Evolutionary conservation across 192 early-diverging fungal genomes (phyloP), one percentile per base, ranked within the genome.

Genomic region (Neocallimastix lanati): DNA sequence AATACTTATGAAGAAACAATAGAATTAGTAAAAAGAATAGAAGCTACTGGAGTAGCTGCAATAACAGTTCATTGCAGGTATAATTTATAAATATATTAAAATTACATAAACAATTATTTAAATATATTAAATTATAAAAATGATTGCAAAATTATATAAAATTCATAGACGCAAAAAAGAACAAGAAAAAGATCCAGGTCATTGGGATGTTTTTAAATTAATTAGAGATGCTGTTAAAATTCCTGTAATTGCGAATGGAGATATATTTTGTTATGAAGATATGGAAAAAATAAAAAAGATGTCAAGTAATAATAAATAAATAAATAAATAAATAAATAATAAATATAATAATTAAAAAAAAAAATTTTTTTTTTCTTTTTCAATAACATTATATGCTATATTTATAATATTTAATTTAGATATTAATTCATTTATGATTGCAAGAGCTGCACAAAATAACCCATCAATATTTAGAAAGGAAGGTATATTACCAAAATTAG

Each of bases 171-270:
- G 92, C 35, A 84, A 85, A 76, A 84, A 93, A 79, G 93, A 95
- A 88, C 82, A 93, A 50, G 93, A 96, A n/a, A 81, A 84, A 12
- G 87, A 94, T 50, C 90, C 88, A 28, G 97, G 92, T 12, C 88
- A 94, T 81, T 98, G 96, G 96, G 91, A 92, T 35, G 86, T 91
- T 35, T 91, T 98, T 58, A 87, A 90, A 79, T 86, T 87, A 40
- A 87, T 98, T 27, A 89, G 91, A 14, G 82, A 93, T 3, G 87
- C 90, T 11, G 82, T 96, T 9, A 79, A 76, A 0, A 89, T 94
- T 35, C 93, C 94, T 16, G 86, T 99, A 35, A 93, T 97, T 79
- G 94, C 94, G 1, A 99, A 99, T 84, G 97, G 97, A 14, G 97
- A 99, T 84, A 83, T 97, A 12, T 93, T 86, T 77, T 81, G 86